Evolutionary conservation across 2,329 filamentous ascomycete species (phyloP).

Genomic region (Setomelanomma holmii): DNA sequence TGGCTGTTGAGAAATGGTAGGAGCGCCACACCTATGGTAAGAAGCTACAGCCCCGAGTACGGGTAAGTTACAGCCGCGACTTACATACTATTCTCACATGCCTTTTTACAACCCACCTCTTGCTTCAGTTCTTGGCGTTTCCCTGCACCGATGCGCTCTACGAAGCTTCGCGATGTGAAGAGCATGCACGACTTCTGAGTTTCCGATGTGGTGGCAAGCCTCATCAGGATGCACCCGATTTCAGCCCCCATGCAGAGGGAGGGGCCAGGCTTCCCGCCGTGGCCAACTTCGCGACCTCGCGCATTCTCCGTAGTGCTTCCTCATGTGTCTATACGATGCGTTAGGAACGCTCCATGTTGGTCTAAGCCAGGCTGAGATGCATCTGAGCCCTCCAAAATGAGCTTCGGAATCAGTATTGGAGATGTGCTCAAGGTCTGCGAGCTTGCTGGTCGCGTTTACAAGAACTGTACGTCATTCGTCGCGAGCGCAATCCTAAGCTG

Average conservation of each 20-base stretch:
- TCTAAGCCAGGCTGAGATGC: background rate
- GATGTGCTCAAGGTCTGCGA: slow-evolving; percentile 38
- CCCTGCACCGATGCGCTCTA: too few relatives aligned
- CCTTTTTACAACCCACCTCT: background rate
- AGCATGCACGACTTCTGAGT: too few relatives aligned
- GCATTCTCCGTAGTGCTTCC: background rate
- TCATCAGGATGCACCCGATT: background rate
- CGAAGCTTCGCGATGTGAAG: too few relatives aligned
- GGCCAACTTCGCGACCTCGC: background rate
- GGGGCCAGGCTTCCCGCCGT: background rate
- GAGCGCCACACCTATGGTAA: too few relatives aligned
- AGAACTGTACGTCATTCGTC: slow-evolving; percentile 25
- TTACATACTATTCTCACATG: background rate
- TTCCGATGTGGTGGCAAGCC: too few relatives aligned
- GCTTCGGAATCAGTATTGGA: slow-evolving; percentile 33
- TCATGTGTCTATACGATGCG: too few relatives aligned
- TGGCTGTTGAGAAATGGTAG: background rate
- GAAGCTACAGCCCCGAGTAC: background rate
- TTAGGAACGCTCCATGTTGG: too few relatives aligned
- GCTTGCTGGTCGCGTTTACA: slow-evolving; percentile 30
- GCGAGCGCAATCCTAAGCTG: too few relatives aligned
- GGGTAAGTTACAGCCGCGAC: background rate
- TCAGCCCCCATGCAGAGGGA: background rate
- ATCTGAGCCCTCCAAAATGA: slow-evolving; percentile 18
- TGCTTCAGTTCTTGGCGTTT: too few relatives aligned